Evolutionary conservation across 106 monocot genomes (phyloP), one percentile per base, ranked within the genome.

Genomic region (Allium fistulosum): DNA sequence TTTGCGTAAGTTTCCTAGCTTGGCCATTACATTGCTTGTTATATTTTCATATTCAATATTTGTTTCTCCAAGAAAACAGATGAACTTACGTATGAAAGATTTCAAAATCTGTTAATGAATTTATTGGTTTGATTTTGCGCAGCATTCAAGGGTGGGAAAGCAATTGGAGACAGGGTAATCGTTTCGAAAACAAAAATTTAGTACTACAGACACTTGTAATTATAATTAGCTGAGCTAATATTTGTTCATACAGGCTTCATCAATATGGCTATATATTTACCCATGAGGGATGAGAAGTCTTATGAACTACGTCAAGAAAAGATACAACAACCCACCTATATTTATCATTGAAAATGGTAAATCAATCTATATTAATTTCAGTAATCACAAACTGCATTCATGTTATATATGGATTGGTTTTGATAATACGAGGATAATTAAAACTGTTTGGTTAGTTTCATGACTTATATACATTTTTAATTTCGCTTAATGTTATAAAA

Each of bases 321-420:
- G 80, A 49, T 99, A 99, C 66, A 78, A 65, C 5, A 92, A 87
- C 62, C 97, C 92, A 58, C 80, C 81, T 2, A 84, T 99, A 57
- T 59, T 81, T 71, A 99, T 99, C 72, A 99, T 92, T 11, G 97
- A 99, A 79, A 99, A 93, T 75, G 97, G 97, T 81, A n/a, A n/a
- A 56, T 28, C 28, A 3, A 0, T 18, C 48, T n/a, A n/a, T n/a
- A n/a, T n/a, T n/a, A n/a, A n/a, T n/a, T n/a, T n/a, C n/a, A n/a
- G n/a, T n/a, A n/a, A 62, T 9, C 10, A 22, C 11, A 45, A 0
- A 11, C 48, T 49, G 46, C 48, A n/a, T 27, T 17, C 7, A 4
- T 65, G n/a, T n/a, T 46, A 17, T 28, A 28, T n/a, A n/a, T n/a
- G n/a, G n/a, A n/a, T n/a, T n/a, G n/a, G n/a, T n/a, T n/a, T n/a